Percentiles rank a stretch among this genome's conserved stretches.
These are phyloP conservation scores for Beauveria sp. DNA, from an alignment of 2,329 filamentous ascomycete genomes.

Conservation along the genomic window DNA sequence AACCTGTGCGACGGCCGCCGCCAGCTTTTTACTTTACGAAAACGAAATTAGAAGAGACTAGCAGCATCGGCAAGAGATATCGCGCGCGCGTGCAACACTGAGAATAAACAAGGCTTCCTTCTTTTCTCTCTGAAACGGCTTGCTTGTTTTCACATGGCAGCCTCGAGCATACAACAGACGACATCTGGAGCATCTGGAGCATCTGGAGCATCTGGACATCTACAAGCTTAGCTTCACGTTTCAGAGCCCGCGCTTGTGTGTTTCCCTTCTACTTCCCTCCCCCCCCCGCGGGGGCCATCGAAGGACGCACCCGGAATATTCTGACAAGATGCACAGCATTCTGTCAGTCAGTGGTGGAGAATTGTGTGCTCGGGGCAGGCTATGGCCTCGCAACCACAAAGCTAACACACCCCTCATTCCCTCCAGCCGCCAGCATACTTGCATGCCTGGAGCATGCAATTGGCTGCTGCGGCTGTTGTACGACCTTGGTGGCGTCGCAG, in stretches of 20 bases:
- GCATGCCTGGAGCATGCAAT: neutral
- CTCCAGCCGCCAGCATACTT: conserved; percentile 7
- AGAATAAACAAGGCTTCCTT: neutral
- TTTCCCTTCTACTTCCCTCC: neutral
- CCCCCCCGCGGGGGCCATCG: conserved; percentile 1
- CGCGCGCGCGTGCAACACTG: neutral
- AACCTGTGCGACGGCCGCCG: neutral
- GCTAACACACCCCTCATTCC: neutral
- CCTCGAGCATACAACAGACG: neutral
- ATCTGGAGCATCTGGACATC: neutral
- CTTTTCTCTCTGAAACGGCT: neutral
- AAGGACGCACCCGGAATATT: conserved; percentile 11
- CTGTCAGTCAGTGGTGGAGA: conserved; percentile 9
- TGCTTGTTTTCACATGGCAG: neutral
- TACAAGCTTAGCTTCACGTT: neutral
- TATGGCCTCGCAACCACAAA: neutral
- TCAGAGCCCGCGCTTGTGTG: conserved; percentile 5
- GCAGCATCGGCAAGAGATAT: neutral
- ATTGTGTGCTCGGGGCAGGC: conserved; percentile 4
- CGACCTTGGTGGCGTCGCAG: conserved; percentile 7
- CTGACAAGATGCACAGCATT: conserved; percentile 11
- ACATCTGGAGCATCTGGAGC: neutral
- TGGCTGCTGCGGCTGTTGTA: conserved; percentile 8
- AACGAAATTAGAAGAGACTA: neutral
- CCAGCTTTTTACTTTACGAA: neutral